Base-by-base conservation (phyloP, 2,329 filamentous ascomycete species). In the Didymella keratinophila region DNA sequence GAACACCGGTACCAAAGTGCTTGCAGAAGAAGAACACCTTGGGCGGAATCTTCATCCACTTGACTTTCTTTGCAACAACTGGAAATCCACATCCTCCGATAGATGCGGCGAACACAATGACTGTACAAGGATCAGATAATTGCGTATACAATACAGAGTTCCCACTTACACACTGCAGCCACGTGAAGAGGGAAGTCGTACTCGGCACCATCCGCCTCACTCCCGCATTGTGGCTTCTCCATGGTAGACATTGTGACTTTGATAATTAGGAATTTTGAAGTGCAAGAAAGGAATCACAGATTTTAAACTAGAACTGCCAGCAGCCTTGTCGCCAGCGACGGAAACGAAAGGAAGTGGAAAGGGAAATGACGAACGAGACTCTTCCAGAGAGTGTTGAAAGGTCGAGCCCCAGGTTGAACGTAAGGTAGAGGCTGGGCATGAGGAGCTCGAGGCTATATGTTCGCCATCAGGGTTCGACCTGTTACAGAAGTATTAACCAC, bases 1-100 rank as follows among this genome's bases (percentile, higher is more conserved):
- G 81, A 20, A 95, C 92, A 58, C 91, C 91, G 1, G 91, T 95
- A 70, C 91, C 76, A 51, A 78, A 78, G 67, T 87, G 85, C 65
- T 87, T 87, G 75, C 84, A 87, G 54, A 84, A 82, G 70, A 87
- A 87, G 73, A 87, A 87, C 30, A 85, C 70, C 63, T 80, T 82
- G 1, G 82, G 77, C 0, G 84, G 84, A 9, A 87, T 83, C 73
- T 84, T 86, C 68, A 87, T 76, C 82, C 83, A 84, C 53, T 76
- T 82, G 65, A 87, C 76, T 72, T 86, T 87, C 66, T 78, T 78
- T 3, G 76, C 76, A 12, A 78, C 68, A 9, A 78, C 75, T 23
- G 76, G 76, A 53, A 78, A 78, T 20, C 74, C 76, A 61, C 66
- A 69, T 39, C 75, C 74, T 49, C 65, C 65, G 42, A 75, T 74